Evolutionary conservation across 2,329 filamentous ascomycete species (phyloP).

Genomic region (Ceratocystis harringtonii): DNA sequence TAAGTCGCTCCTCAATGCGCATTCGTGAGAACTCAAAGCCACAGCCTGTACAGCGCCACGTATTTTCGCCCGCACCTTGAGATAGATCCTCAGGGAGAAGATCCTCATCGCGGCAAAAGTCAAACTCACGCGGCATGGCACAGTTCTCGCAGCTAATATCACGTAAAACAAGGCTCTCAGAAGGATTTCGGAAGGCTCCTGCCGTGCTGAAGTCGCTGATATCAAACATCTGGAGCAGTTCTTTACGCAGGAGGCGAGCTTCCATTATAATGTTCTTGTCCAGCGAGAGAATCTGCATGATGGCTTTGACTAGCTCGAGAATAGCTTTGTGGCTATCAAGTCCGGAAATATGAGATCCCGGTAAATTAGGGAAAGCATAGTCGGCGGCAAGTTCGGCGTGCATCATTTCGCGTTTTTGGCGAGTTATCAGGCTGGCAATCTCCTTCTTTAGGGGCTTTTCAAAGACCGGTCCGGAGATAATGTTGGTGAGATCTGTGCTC

Average conservation of each 20-base stretch:
- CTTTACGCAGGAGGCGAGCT: slow-evolving; percentile 73
- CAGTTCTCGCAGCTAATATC: slow-evolving; percentile 82
- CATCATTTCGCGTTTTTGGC: slow-evolving; percentile 75
- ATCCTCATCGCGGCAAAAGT: slow-evolving; percentile 80
- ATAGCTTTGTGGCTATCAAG: slow-evolving; percentile 20
- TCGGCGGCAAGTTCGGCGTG: slow-evolving; percentile 78
- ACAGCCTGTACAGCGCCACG: slow-evolving; percentile 70
- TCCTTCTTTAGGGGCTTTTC: slow-evolving; percentile 84
- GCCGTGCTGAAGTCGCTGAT: slow-evolving; percentile 85
- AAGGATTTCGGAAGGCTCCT: slow-evolving; percentile 78
- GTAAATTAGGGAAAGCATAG: slow-evolving; percentile 70
- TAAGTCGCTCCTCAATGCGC: slow-evolving; percentile 66
- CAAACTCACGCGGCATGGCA: slow-evolving; percentile 74
- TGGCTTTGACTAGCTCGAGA: slow-evolving; percentile 78
- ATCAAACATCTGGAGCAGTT: slow-evolving; percentile 79
- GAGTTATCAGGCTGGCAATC: slow-evolving; percentile 63
- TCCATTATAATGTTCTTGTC: slow-evolving; percentile 86
- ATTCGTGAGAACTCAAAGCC: slow-evolving; percentile 61
- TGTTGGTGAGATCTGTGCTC: slow-evolving; percentile 28
- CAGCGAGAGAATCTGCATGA: slow-evolving; percentile 83
- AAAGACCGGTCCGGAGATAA: slow-evolving; percentile 66
- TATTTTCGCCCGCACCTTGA: slow-evolving; percentile 25
- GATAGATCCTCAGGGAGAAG: slow-evolving; percentile 42
- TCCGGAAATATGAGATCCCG: slow-evolving; percentile 45
- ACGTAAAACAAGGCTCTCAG: slow-evolving; percentile 53